phyloP scores from a whole-genome alignment of 2,329 filamentous ascomycete species.

The Talaromyces funiculosus region DNA sequence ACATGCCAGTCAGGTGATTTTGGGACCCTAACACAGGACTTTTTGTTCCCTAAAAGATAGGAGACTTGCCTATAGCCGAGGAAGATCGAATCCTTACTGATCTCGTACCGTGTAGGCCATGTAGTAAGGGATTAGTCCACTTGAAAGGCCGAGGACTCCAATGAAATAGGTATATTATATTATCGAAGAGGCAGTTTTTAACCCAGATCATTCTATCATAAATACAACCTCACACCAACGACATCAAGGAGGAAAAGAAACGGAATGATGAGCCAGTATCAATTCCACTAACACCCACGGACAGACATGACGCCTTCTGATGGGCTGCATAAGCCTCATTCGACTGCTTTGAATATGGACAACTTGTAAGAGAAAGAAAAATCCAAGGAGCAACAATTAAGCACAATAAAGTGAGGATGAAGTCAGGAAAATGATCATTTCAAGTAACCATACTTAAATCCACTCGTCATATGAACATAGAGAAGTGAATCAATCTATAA shows the following conservation, averaged over 20 bases:
- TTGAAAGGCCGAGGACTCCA: background rate
- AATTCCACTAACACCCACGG: background rate
- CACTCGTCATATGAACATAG: conserved; percentile 1
- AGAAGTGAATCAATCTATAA: conserved; percentile 12
- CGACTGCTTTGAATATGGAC: conserved; percentile 2
- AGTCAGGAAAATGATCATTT: background rate
- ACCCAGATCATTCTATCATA: background rate
- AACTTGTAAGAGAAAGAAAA: background rate
- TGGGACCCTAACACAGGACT: background rate
- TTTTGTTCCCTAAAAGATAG: background rate
- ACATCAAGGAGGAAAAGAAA: background rate
- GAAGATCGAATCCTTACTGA: background rate
- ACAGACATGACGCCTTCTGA: conserved; percentile 4
- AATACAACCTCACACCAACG: background rate
- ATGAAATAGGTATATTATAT: background rate
- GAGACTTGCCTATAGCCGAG: background rate
- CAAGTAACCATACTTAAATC: background rate
- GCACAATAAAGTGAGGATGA: background rate
- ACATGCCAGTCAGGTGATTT: background rate
- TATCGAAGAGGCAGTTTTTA: background rate
- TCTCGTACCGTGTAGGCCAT: background rate
- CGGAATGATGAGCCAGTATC: background rate
- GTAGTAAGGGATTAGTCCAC: background rate
- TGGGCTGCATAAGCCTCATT: background rate
- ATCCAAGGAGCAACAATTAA: background rate